These are phyloP conservation scores for Phialophora macrospora DNA, from an alignment of 2,329 filamentous ascomycete species.

Conservation along the genomic window DNA sequence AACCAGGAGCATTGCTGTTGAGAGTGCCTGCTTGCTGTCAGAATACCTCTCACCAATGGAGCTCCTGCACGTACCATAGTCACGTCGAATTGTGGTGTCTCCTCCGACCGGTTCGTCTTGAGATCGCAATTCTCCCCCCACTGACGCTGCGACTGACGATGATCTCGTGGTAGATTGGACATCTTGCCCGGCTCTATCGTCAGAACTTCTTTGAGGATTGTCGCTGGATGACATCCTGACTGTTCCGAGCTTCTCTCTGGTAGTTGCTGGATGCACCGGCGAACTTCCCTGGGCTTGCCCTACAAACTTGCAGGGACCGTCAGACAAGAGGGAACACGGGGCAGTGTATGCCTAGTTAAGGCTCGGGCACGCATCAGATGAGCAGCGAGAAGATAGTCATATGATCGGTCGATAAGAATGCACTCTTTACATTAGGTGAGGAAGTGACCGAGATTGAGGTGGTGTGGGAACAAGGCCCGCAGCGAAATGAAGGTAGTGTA, in stretches of 20 bases:
- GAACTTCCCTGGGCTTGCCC: neutral
- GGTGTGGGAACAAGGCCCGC: constrained; percentile 2
- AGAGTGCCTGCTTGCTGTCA: constrained; percentile 29
- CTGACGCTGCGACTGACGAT: constrained; percentile 7
- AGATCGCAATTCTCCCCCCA: constrained; percentile 5
- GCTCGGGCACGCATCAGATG: constrained; percentile 26
- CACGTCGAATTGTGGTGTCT: constrained; percentile 27
- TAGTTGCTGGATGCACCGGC: neutral
- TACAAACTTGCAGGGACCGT: neutral
- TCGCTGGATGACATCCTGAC: constrained; percentile 29
- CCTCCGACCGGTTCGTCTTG: constrained; percentile 9
- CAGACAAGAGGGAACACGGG: constrained; percentile 10
- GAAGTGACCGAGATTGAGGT: constrained; percentile 1
- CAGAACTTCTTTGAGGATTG: constrained; percentile 19
- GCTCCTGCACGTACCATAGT: constrained; percentile 27
- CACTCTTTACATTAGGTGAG: constrained; percentile 13
- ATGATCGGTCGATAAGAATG: constrained; percentile 18
- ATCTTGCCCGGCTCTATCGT: constrained; percentile 21
- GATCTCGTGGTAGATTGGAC: constrained; percentile 14
- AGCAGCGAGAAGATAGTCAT: constrained; percentile 18
- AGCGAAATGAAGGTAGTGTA: constrained; percentile 2
- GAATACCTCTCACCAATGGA: neutral
- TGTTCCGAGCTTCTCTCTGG: neutral
- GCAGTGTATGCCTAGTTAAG: constrained; percentile 17
- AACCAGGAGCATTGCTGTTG: constrained; percentile 15